Evolutionary conservation across 345 rosid species (phyloP).

Genomic region (Abelmoschus esculentus): DNA sequence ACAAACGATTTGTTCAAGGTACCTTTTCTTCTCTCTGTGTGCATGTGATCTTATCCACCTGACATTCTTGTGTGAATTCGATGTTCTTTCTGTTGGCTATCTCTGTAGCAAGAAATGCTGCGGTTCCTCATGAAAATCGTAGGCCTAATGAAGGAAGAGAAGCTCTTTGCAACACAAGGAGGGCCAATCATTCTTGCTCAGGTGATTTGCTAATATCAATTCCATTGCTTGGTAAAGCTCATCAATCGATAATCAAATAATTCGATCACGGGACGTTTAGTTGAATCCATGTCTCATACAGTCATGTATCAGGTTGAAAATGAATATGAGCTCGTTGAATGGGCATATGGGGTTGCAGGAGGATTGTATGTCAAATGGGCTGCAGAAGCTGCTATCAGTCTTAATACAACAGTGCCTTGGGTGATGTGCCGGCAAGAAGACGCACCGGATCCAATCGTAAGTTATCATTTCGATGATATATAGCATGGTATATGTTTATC

Average conservation of each 20-base stretch:
- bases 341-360: slow-evolving; percentile 50
- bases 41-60: not conserved
- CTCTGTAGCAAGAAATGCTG: slow-evolving; percentile 40
- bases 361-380: slow-evolving; percentile 38
- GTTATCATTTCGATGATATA: not conserved
- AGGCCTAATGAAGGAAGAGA: slow-evolving; percentile 43
- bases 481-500: not conserved
- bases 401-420: slow-evolving; percentile 61
- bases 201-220: slow-evolving; percentile 22
- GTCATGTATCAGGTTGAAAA: slow-evolving; percentile 47
- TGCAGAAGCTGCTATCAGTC: slow-evolving; percentile 47
- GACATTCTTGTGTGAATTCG: not conserved
- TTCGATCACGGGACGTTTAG: not conserved
- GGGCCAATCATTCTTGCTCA: slow-evolving; percentile 70
- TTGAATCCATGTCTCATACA: not conserved
- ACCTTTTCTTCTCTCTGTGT: not conserved
- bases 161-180: slow-evolving; percentile 59
- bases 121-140: slow-evolving; percentile 46
- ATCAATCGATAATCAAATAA: not conserved
- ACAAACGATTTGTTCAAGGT: slow-evolving; percentile 46
- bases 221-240: not conserved
- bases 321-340: slow-evolving; percentile 50
- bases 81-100: not conserved
- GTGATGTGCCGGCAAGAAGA: slow-evolving; percentile 54
- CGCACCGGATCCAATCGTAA: slow-evolving; percentile 61